Evolutionary conservation across 2,329 filamentous ascomycete genomes (phyloP).

Genomic region (Diaporthe sp.): DNA sequence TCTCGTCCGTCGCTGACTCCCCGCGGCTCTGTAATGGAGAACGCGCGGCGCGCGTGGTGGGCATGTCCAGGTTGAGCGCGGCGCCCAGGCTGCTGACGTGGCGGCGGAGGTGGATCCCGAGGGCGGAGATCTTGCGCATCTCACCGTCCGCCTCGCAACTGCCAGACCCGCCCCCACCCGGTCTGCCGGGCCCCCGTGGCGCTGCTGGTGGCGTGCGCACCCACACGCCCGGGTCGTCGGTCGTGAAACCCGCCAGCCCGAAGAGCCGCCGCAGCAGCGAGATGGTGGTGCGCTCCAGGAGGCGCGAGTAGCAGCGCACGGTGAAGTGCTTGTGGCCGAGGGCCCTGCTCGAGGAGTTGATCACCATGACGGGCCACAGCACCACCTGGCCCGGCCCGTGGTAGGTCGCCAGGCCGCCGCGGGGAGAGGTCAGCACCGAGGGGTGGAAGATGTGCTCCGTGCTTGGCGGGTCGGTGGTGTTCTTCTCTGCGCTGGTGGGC

Average conservation of each 20-base stretch:
- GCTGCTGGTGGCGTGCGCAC: slow-evolving; percentile 52
- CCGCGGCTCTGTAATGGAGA: slow-evolving; percentile 42
- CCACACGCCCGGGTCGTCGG: slow-evolving; percentile 90
- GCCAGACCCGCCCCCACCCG: slow-evolving; percentile 3
- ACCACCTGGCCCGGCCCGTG: slow-evolving; percentile 95
- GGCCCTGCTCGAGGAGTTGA: slow-evolving; percentile 64
- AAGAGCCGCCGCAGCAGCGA: slow-evolving; percentile 69
- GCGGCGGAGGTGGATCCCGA: slow-evolving; percentile 91
- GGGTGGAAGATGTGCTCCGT: slow-evolving; percentile 59
- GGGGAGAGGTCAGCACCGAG: slow-evolving; percentile 77
- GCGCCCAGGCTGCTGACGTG: slow-evolving; percentile 88
- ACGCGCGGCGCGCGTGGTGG: slow-evolving; percentile 51
- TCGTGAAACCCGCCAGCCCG: slow-evolving; percentile 72
- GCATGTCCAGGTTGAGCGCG: slow-evolving; percentile 80
- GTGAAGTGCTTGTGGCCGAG: slow-evolving; percentile 65
- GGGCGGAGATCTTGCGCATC: slow-evolving; percentile 83
- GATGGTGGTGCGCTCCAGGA: slow-evolving; percentile 83
- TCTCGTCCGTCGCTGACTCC: slow-evolving; percentile 57
- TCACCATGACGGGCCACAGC: slow-evolving; percentile 91
- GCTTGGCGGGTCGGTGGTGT: slow-evolving; percentile 43
- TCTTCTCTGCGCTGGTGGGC: slow-evolving; percentile 36
- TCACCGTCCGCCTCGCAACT: slow-evolving; percentile 30
- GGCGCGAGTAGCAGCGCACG: slow-evolving; percentile 80
- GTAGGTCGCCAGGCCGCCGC: slow-evolving; percentile 93
- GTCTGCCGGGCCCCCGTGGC: slow-evolving; percentile 41